Conservation (phyloP, 352 stramenopile genomes). For the Phytophthora crassamura region DNA sequence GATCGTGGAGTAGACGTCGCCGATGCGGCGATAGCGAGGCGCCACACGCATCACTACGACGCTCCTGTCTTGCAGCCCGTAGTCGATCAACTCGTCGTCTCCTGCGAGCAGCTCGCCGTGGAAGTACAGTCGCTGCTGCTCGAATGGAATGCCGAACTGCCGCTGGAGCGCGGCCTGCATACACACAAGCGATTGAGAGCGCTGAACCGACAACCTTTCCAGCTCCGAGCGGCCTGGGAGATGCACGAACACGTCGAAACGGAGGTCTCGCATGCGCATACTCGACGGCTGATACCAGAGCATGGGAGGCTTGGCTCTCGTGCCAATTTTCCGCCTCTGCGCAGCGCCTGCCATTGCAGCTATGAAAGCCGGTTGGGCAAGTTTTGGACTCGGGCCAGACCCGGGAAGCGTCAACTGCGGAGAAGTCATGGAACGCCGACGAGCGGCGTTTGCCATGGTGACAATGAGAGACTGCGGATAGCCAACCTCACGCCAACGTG, state of each 20-base stretch:
- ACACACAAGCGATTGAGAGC: conserved; percentile 55
- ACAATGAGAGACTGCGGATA: neutral
- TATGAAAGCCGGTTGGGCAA: conserved; percentile 19
- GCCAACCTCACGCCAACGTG: neutral
- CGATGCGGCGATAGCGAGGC: conserved; percentile 64
- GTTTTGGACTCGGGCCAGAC: conserved; percentile 9
- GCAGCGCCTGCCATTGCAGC: conserved; percentile 18
- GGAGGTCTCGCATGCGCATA: conserved; percentile 33
- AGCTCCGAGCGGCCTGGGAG: conserved; percentile 40
- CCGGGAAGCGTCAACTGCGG: conserved; percentile 6
- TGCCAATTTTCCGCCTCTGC: conserved; percentile 17
- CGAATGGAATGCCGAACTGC: conserved; percentile 61
- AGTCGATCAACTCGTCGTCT: conserved; percentile 62
- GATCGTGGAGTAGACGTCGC: conserved; percentile 70
- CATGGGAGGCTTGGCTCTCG: neutral
- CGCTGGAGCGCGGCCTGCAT: conserved; percentile 66
- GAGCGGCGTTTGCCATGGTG: conserved; percentile 14
- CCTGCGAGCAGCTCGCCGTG: conserved; percentile 65
- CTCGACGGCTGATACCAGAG: conserved; percentile 32
- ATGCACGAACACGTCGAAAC: conserved; percentile 64
- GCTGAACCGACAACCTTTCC: conserved; percentile 49
- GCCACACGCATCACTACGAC: conserved; percentile 53
- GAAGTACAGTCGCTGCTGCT: conserved; percentile 68
- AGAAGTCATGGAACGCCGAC: conserved; percentile 7
- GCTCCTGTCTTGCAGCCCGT: conserved; percentile 62